Percentiles rank a stretch among this genome's conserved stretches.
These are phyloP conservation scores for Fusarium equiseti DNA, from an alignment of 2,329 filamentous ascomycete species.

Conservation along the genomic window DNA sequence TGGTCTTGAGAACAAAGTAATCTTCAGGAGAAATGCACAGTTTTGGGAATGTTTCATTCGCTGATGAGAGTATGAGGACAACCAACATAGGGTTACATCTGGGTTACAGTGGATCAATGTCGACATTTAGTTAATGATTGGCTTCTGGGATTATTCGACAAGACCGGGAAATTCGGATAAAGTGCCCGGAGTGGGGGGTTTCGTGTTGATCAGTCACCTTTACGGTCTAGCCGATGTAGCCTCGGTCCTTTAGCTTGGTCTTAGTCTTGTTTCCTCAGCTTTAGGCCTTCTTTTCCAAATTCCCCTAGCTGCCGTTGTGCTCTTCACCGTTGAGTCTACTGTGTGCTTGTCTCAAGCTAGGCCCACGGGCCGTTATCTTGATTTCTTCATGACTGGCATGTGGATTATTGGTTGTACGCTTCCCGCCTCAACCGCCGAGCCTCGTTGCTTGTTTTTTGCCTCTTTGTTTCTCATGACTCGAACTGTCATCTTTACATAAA, in stretches of 20 bases:
- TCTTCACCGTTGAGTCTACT: not conserved
- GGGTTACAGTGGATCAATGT: not conserved
- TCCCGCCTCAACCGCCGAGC: not conserved
- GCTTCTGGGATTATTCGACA: not conserved
- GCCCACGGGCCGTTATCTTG: not conserved
- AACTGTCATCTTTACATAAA: not conserved
- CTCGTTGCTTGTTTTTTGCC: not conserved
- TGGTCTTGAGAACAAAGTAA: not conserved
- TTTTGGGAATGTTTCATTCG: not conserved
- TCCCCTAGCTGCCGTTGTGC: not conserved
- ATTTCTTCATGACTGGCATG: not conserved
- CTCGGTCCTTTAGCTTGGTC: conserved; percentile 1
- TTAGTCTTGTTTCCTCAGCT: not conserved
- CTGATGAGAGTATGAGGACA: not conserved
- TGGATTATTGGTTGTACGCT: not conserved
- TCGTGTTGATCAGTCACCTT: not conserved
- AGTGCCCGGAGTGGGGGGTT: not conserved
- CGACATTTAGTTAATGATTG: conserved; percentile 11
- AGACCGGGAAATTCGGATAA: not conserved
- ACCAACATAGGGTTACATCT: not conserved
- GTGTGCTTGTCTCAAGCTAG: not conserved
- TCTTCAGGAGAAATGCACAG: conserved; percentile 10
- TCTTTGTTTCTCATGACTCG: not conserved
- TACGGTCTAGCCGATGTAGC: not conserved
- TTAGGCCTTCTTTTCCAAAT: not conserved